These are phyloP conservation scores for Jackrogersella multiformis DNA, from an alignment of 495 filamentous ascomycete species.

Conservation along the genomic window DNA sequence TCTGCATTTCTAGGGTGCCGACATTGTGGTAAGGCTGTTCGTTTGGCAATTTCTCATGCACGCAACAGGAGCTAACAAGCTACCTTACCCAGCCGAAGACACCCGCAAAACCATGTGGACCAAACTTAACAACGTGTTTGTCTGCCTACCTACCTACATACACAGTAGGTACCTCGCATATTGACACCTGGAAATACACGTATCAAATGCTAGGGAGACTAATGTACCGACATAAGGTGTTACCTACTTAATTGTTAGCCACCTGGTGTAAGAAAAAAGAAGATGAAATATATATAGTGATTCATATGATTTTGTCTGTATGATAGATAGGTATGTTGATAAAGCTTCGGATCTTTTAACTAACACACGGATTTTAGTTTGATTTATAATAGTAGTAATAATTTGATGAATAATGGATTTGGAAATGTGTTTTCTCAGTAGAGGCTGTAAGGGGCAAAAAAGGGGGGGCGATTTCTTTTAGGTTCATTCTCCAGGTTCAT, in stretches of 20 bases:
- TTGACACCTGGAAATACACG: slow-evolving; percentile 1
- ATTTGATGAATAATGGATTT: not conserved
- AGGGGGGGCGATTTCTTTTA: slow-evolving; percentile 20
- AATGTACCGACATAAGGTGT: slow-evolving; percentile 12
- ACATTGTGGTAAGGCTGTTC: slow-evolving; percentile 34
- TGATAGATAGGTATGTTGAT: not conserved
- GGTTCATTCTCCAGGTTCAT: slow-evolving; percentile 9
- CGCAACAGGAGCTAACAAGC: slow-evolving; percentile 38
- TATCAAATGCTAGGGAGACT: slow-evolving; percentile 11
- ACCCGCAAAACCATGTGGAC: slow-evolving; percentile 38
- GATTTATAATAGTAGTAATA: not conserved
- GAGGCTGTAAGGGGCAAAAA: slow-evolving; percentile 26
- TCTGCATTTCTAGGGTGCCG: slow-evolving; percentile 38
- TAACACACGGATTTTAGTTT: not conserved
- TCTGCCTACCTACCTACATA: slow-evolving; percentile 9
- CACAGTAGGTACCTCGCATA: slow-evolving; percentile 14
- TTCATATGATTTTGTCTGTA: too few relatives aligned
- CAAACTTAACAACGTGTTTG: slow-evolving; percentile 25
- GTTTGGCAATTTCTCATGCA: slow-evolving; percentile 39
- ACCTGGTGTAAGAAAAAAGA: not conserved
- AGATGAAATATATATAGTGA: too few relatives aligned
- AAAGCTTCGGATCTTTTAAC: not conserved
- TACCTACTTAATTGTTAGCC: not conserved
- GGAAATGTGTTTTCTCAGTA: slow-evolving; percentile 14
- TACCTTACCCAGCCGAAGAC: slow-evolving; percentile 41